Evolutionary conservation across 192 early-diverging fungal species (phyloP), one percentile per base, ranked within the genome.

Genomic region (Podila epigama): DNA sequence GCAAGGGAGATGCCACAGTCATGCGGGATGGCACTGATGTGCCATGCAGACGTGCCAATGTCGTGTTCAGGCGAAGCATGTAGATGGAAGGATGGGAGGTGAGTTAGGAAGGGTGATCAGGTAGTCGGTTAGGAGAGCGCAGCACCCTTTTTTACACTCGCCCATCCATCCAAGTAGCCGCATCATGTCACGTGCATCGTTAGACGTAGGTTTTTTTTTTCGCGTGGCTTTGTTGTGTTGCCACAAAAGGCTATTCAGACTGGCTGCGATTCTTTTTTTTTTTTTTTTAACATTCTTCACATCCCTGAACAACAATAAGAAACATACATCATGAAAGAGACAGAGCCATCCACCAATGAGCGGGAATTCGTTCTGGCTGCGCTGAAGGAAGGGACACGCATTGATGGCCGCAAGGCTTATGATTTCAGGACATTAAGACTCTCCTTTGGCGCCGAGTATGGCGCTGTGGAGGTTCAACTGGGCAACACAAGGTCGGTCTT

Each of bases 321-420:
- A n/a, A n/a, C n/a, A n/a, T n/a, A n/a, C n/a, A 51, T 25, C 29
- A 77, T 83, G 52, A 87, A 75, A 69, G 82, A 85, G 65, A 64
- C 79, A 12, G 84, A 85, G 37, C 81, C 87, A 48, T 92, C 92
- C 41, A 91, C 69, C 34, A 93, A 93, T 57, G 93, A 98, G 68
- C 83, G 84, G 34, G 83, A 82, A 29, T 98, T 96, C 78, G 72
- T 96, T 13, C 61, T 93, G 5, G 57, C 86, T 16, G 90, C 95
- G 34, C 84, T 96, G 29, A 59, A 59, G 36, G 82, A 92, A 39
- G 89, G 92, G 6, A 66, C 89, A 18, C 86, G 96, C 27, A 82
- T 92, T 6, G 96, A 98, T 63, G 90, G 91, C 9, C 90, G 96
- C 56, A 86, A 87, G 9, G 81, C 87, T 56, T 88, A 91, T 55